These are phyloP conservation scores for Aspergillus intermedius DNA, from an alignment of 2,329 filamentous ascomycete species.

Conservation along the genomic window DNA sequence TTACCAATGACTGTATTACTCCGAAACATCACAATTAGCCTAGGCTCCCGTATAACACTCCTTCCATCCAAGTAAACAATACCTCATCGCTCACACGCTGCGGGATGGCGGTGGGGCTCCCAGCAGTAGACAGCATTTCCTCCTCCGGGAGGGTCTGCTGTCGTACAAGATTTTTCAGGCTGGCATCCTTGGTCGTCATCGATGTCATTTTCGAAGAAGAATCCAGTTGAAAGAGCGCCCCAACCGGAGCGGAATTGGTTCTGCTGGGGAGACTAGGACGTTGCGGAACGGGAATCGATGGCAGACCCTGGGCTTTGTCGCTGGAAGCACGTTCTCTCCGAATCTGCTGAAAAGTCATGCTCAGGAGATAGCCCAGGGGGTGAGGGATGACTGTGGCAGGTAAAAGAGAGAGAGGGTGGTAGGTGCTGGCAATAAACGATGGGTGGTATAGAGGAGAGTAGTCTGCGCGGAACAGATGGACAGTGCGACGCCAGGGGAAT, in stretches of 20 bases:
- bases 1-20: conserved; percentile 17
- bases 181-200: conserved; percentile 12
- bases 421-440: background rate
- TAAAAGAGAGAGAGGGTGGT: background rate
- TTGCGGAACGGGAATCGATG: conserved; percentile 15
- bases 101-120: conserved; percentile 7
- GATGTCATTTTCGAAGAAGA: conserved; percentile 3
- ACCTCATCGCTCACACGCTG: conserved; percentile 21
- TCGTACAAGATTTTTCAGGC: conserved; percentile 11
- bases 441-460: background rate
- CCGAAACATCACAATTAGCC: conserved; percentile 1
- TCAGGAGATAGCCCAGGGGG: background rate
- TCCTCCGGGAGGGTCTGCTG: conserved; percentile 25
- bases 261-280: conserved; percentile 28
- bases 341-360: conserved; percentile 23
- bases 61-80: conserved; percentile 6
- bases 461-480: conserved; percentile 7
- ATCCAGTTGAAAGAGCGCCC: conserved; percentile 23
- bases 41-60: background rate
- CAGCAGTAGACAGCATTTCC: conserved; percentile 6
- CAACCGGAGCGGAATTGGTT: conserved; percentile 30
- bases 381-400: background rate
- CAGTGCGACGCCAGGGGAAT: conserved; percentile 8
- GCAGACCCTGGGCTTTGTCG: conserved; percentile 21
- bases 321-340: conserved; percentile 27